phyloP scores from a whole-genome alignment of 805 yeast genomes.

The Kregervanrija fluxuum region DNA sequence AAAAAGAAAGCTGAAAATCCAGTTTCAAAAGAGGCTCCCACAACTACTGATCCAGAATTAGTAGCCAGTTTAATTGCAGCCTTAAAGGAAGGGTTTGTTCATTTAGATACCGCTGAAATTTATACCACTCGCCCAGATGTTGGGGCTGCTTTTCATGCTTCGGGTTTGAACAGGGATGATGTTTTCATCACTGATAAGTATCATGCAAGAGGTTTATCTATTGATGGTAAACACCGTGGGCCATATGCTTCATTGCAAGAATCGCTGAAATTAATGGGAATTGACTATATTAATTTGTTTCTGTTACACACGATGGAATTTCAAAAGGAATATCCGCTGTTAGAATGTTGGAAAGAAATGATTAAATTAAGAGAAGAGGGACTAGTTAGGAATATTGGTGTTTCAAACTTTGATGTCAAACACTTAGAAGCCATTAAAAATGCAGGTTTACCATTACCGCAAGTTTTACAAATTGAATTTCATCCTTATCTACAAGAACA shows the following conservation, averaged over 20 bases:
- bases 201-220: slow-evolving; percentile 25
- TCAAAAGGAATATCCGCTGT: slow-evolving; percentile 30
- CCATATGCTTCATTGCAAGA: slow-evolving; percentile 40
- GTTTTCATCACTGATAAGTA: slow-evolving; percentile 57
- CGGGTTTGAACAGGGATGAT: slow-evolving; percentile 34
- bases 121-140: slow-evolving; percentile 55
- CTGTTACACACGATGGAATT: slow-evolving; percentile 54
- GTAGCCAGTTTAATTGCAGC: slow-evolving; percentile 41
- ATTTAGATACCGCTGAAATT: slow-evolving; percentile 59
- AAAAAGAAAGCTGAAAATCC: slow-evolving; percentile 24
- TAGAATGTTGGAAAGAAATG: slow-evolving; percentile 40
- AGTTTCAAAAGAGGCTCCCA: slow-evolving; percentile 10
- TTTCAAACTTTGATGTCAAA: slow-evolving; percentile 48
- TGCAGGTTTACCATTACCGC: slow-evolving; percentile 37
- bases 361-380: slow-evolving; percentile 47
- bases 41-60: slow-evolving; percentile 26
- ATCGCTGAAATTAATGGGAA: slow-evolving; percentile 38
- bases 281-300: slow-evolving; percentile 52
- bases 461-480: slow-evolving; percentile 58
- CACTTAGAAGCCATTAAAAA: slow-evolving; percentile 38
- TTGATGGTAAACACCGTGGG: slow-evolving; percentile 25
- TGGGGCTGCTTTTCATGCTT: slow-evolving; percentile 41
- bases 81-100: slow-evolving; percentile 44
- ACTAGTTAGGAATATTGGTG: slow-evolving; percentile 35
- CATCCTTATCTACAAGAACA: slow-evolving; percentile 58